Evolutionary conservation across 2,329 filamentous ascomycete species (phyloP).

Genomic region (Stenocarpella maydis): DNA sequence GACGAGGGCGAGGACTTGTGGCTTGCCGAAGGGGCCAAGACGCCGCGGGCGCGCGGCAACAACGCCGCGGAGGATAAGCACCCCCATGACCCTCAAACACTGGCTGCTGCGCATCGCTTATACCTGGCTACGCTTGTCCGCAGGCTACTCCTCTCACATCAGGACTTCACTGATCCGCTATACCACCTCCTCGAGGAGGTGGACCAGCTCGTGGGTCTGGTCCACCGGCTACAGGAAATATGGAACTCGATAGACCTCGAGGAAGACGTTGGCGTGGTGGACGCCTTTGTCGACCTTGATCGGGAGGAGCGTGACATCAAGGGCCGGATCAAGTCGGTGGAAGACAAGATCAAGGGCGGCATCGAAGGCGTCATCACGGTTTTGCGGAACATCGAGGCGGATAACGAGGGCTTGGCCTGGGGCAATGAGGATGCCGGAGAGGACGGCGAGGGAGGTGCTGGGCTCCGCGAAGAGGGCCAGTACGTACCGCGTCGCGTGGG

Average conservation of each 20-base stretch:
- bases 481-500: constrained; percentile 79
- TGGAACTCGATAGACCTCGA: constrained; percentile 84
- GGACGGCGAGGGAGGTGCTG: constrained; percentile 43
- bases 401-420: constrained; percentile 48
- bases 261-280: constrained; percentile 81
- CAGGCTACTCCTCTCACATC: constrained; percentile 71
- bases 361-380: constrained; percentile 72
- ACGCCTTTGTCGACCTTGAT: constrained; percentile 74
- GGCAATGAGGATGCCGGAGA: constrained; percentile 40
- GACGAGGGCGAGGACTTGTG: constrained; percentile 52
- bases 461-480: constrained; percentile 52
- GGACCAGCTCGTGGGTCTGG: constrained; percentile 82
- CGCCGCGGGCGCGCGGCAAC: constrained; percentile 26
- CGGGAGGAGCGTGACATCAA: constrained; percentile 76
- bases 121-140: constrained; percentile 76
- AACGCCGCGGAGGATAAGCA: constrained; percentile 38
- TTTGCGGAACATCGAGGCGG: constrained; percentile 55
- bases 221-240: constrained; percentile 77
- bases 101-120: constrained; percentile 79
- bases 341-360: constrained; percentile 70
- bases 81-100: constrained; percentile 82
- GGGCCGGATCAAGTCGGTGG: constrained; percentile 69
- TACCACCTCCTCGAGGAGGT: constrained; percentile 75
- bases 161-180: constrained; percentile 69
- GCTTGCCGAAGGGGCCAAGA: constrained; percentile 44